These are phyloP conservation scores for Aspergillus steynii DNA, from an alignment of 495 filamentous ascomycete genomes.

Conservation along the genomic window DNA sequence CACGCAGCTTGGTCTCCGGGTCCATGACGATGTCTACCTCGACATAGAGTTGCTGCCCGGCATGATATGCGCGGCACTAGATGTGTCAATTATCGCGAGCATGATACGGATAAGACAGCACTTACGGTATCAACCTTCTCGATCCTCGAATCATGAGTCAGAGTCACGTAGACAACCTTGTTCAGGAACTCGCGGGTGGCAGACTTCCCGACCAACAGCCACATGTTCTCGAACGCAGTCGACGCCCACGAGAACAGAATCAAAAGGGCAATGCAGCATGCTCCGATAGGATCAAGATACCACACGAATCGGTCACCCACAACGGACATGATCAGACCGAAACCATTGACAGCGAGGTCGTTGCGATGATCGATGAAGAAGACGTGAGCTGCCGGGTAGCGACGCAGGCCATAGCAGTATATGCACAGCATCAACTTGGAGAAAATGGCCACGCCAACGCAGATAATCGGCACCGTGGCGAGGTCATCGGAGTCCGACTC, in stretches of 20 bases:
- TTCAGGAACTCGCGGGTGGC: slow-evolving; percentile 55
- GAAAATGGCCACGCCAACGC: slow-evolving; percentile 52
- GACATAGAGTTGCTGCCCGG: slow-evolving; percentile 56
- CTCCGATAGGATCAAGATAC: slow-evolving; percentile 57
- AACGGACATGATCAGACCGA: slow-evolving; percentile 56
- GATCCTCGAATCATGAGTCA: slow-evolving; percentile 54
- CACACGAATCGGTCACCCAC: slow-evolving; percentile 53
- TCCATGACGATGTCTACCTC: slow-evolving; percentile 62
- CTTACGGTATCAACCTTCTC: slow-evolving; percentile 52
- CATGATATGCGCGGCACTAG: slow-evolving; percentile 50
- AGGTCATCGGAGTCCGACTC: slow-evolving; percentile 37
- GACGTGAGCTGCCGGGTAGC: slow-evolving; percentile 54
- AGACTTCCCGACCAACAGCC: slow-evolving; percentile 55
- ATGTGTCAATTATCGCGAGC: not conserved
- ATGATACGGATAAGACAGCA: slow-evolving; percentile 12
- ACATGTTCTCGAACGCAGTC: slow-evolving; percentile 58
- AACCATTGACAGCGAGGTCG: slow-evolving; percentile 55
- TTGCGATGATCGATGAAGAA: slow-evolving; percentile 59
- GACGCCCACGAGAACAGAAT: slow-evolving; percentile 56
- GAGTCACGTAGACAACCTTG: slow-evolving; percentile 57
- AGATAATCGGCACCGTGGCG: slow-evolving; percentile 50
- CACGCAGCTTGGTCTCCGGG: slow-evolving; percentile 45
- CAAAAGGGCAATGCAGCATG: slow-evolving; percentile 53
- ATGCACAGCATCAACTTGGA: slow-evolving; percentile 38
- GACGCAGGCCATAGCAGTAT: slow-evolving; percentile 51